Evolutionary conservation across 1,284 basidiomycete genomes (phyloP), one percentile per base, ranked within the genome.

Genomic region (Chalciporus piperatoides): DNA sequence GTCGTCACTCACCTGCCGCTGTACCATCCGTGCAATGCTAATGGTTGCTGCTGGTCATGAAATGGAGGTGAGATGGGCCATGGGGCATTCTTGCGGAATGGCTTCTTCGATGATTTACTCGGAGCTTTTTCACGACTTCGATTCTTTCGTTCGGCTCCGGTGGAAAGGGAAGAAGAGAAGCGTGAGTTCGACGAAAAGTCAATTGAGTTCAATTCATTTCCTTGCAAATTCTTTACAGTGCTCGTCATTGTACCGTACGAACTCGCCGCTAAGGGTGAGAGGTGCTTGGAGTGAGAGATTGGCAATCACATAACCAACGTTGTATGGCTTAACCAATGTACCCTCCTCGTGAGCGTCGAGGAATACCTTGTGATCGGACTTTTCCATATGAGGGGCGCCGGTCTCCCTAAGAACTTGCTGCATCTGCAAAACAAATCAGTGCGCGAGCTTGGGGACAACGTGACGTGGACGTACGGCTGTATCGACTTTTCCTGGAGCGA

Each of bases 401-500:
- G 63, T 61, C 14, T 63, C 61, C 23, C 89, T 74, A 25, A 90
- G 56, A 1, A 56, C 58, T 15, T 60, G 58, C 74, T 90, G 88
- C 89, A 91, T 91, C 88, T 91, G 53, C 49, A 49, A 48, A 40
- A 39, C 39, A 48, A 24, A 41, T 19, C 27, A 33, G 47, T 41
- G 15, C 27, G 36, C 41, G 32, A 15, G 41, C 30, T 47, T 23
- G 41, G 15, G 41, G 48, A 28, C 33, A 40, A 40, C 28, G n/a
- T 33, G 45, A 0, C 4, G 41, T 33, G 32, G 45, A 54, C 51
- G 52, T 61, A 88, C 89, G 33, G 66, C 67, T 4, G 88, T 91
- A 55, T 92, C 84, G 9, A 95, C 90, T 65, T 86, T 86, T 15
- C 92, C 92, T 0, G 93, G 93, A 0, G 92, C 80, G 1, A 96